phyloP scores from a whole-genome alignment of 805 yeast species.

The Kodamaea jinghongensis region DNA sequence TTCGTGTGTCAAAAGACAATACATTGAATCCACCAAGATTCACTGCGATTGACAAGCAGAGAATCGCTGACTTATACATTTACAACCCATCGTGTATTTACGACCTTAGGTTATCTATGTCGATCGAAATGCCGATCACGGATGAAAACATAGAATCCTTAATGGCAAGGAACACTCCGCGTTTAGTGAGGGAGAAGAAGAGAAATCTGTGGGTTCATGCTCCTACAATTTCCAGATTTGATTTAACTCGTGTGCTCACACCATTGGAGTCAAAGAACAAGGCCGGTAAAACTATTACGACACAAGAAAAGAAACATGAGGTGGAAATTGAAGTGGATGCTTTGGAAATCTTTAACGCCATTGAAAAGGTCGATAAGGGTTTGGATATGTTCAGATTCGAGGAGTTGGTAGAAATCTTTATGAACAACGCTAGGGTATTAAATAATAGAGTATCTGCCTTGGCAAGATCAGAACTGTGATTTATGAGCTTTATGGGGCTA shows the following conservation, averaged over 20 bases:
- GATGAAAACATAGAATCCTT: slow-evolving; percentile 53
- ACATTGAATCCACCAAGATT: slow-evolving; percentile 60
- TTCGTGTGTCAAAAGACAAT: slow-evolving; percentile 66
- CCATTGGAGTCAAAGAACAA: slow-evolving; percentile 37
- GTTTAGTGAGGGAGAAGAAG: slow-evolving; percentile 63
- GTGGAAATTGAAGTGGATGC: slow-evolving; percentile 43
- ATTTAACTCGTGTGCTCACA: slow-evolving; percentile 58
- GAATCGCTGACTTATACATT: slow-evolving; percentile 69
- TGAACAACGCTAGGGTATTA: slow-evolving; percentile 56
- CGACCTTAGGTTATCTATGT: slow-evolving; percentile 73
- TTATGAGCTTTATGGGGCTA: no score
- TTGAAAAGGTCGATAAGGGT: slow-evolving; percentile 39
- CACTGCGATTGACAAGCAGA: slow-evolving; percentile 67
- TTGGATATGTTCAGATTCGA: slow-evolving; percentile 55
- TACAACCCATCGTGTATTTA: slow-evolving; percentile 74
- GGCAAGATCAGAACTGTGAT: slow-evolving; percentile 17
- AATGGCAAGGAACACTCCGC: slow-evolving; percentile 50
- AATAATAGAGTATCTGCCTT: slow-evolving; percentile 43
- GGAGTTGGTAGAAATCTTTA: slow-evolving; percentile 52
- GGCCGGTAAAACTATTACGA: slow-evolving; percentile 34
- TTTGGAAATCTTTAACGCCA: slow-evolving; percentile 38
- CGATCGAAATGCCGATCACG: slow-evolving; percentile 72
- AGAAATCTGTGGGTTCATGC: slow-evolving; percentile 70
- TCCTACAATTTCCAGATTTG: slow-evolving; percentile 72
- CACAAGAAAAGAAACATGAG: slow-evolving; percentile 36